Evolutionary conservation across 75 land plant species (phyloP), one percentile per base, ranked within the genome.

Genomic region (Larix kaempferi): DNA sequence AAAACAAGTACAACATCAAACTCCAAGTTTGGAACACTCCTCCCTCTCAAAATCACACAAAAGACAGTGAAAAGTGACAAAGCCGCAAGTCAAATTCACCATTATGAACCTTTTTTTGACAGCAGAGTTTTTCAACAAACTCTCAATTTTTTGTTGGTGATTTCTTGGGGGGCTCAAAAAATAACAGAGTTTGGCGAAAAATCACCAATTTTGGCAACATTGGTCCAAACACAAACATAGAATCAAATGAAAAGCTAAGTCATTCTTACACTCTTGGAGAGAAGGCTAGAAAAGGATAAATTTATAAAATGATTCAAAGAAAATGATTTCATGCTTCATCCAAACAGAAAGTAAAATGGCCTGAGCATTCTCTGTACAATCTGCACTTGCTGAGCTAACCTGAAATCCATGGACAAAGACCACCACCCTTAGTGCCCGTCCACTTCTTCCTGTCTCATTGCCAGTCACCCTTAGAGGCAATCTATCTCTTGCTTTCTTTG

Each of bases 361-460:
- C 35, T 65, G 19, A 65, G 17, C 6, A 29, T 29, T 65, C 39
- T 84, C 52, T 88, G 91, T 25, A 86, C 78, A 72, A 78, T 86
- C 64, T 92, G 74, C 6, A 82, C 56, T 61, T 89, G 89, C 56
- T 85, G 80, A 64, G 22, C 35, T 54, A 26, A 73, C 98, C 95
- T 94, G 98, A 82, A 94, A 94, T 56, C 98, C 98, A 86, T 94
- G 98, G 12, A 94, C 98, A 80, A 92, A 94, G 69, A 94, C 88
- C 59, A 92, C 93, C 27, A 86, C 79, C 78, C 82, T 86, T 59
- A 94, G 75, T 10, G 84, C 66, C 57, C 44, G 81, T 74, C 71
- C 74, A 62, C 57, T 82, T 72, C 73, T 74, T 64, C 61, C 82
- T 35, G 14, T 0, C 35, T 16, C 57, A 56, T 44, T n/a, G 57